Conservation (phyloP, 1,284 basidiomycete genomes). For the Dichomitus squalens region DNA sequence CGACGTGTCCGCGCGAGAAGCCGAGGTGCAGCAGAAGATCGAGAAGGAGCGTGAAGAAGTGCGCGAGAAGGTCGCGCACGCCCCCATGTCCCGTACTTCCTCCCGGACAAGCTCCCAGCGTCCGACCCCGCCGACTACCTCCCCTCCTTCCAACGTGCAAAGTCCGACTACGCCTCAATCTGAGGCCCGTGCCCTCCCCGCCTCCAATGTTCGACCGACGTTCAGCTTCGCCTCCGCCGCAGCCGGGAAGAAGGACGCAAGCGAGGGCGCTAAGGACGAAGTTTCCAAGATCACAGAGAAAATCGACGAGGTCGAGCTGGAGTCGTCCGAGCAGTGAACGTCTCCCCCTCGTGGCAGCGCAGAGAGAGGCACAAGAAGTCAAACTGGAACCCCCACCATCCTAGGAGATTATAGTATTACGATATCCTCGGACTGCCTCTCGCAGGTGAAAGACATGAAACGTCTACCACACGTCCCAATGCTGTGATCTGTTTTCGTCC, state of each 20-base stretch:
- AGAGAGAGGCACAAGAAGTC: not conserved
- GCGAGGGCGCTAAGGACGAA: constrained; percentile 34
- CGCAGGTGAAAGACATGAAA: not conserved
- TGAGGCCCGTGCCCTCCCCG: constrained; percentile 35
- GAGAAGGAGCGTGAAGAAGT: constrained; percentile 62
- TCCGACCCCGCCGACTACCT: constrained; percentile 40
- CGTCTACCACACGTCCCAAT: constrained; percentile 12
- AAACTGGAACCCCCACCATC: not conserved
- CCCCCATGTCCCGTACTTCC: constrained; percentile 68
- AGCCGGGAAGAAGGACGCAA: constrained; percentile 28
- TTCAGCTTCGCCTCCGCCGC: constrained; percentile 73
- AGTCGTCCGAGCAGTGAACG: constrained; percentile 22
- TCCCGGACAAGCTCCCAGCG: constrained; percentile 68
- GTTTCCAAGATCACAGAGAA: constrained; percentile 40
- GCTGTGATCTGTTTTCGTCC: constrained; percentile 24
- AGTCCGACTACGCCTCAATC: constrained; percentile 34
- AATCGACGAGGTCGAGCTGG: constrained; percentile 43
- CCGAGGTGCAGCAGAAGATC: constrained; percentile 69
- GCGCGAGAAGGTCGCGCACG: constrained; percentile 35
- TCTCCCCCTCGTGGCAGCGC: not conserved
- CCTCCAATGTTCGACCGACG: constrained; percentile 52
- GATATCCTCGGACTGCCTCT: not conserved
- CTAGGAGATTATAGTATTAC: not conserved
- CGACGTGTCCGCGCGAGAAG: constrained; percentile 79
- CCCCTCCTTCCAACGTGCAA: constrained; percentile 37